Evolutionary conservation across 2,329 filamentous ascomycete species (phyloP).

Genomic region (Sphaerulina populicola): DNA sequence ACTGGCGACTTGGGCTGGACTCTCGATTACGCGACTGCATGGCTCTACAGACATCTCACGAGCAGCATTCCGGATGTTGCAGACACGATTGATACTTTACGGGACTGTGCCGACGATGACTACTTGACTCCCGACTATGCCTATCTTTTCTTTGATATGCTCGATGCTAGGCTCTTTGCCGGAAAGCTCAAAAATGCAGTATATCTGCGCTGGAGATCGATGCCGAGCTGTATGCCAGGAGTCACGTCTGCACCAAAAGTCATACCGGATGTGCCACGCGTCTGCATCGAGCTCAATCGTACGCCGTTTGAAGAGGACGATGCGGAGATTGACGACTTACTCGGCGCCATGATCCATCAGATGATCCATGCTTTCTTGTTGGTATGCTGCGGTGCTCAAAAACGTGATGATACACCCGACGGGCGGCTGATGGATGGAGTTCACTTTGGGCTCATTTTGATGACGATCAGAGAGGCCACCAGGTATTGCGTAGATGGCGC

Average conservation of each 20-base stretch:
- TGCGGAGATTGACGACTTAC: slow-evolving; percentile 29
- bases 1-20: slow-evolving; percentile 34
- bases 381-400: slow-evolving; percentile 35
- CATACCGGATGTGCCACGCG: slow-evolving; percentile 23
- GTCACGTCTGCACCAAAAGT: slow-evolving; percentile 32
- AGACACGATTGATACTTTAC: slow-evolving; percentile 24
- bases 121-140: slow-evolving; percentile 24
- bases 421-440: slow-evolving; percentile 34
- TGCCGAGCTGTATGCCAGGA: slow-evolving; percentile 29
- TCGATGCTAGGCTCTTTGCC: slow-evolving; percentile 34
- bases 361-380: slow-evolving; percentile 43
- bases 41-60: slow-evolving; percentile 31
- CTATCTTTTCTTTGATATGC: slow-evolving; percentile 32
- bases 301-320: slow-evolving; percentile 25
- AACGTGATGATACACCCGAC: slow-evolving; percentile 28
- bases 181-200: slow-evolving; percentile 35
- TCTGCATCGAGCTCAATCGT: slow-evolving; percentile 33
- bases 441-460: slow-evolving; percentile 37
- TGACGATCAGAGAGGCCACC: slow-evolving; percentile 33
- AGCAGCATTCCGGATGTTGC: slow-evolving; percentile 22
- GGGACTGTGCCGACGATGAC: slow-evolving; percentile 23
- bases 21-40: slow-evolving; percentile 38
- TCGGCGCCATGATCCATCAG: slow-evolving; percentile 37
- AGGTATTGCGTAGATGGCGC: slow-evolving; percentile 21
- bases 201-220: slow-evolving; percentile 28